Evolutionary conservation across 768 basidiomycete genomes (phyloP), one percentile per base, ranked within the genome.

Genomic region (Tylopilus subfusipes): DNA sequence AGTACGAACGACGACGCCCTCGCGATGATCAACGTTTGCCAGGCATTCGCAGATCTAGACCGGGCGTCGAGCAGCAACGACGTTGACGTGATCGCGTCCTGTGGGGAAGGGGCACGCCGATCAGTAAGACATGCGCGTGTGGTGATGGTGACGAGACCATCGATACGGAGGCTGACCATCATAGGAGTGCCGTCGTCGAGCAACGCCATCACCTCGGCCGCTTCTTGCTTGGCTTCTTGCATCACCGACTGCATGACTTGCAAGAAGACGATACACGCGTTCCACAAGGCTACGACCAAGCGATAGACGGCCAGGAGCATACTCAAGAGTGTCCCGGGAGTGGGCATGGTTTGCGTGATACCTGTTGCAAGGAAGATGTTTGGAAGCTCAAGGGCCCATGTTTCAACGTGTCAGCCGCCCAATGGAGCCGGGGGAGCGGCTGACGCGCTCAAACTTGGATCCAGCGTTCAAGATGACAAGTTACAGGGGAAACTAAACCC

Each of bases 1-100:
- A 66, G 48, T 46, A 65, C 54, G 21, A 62, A 66, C 33, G 65
- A 56, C 1, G 60, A 56, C n/a, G 39, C 21, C 22, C 49, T 57
- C 12, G 58, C 58, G 48, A 66, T 49, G 54, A 67, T 47, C 42
- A 66, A 18, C 60, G 65, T 65, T 22, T 58, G 50, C 58, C 56
- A 58, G 5, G 48, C 43, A 4, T 16, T 42, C 19, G 34, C 29
- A 5, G 55, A 7, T 16, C 19, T 46, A 11, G 24, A 4, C n/a
- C n/a, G n/a, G 0, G 14, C n/a, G 4, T 54, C 50, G 0, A 12
- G 16, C 0, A 49, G 27, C 38, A 40, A 31, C 42, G 52, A 39
- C 27, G 39, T 13, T 18, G 47, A 53, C 22, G 48, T 55, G 46
- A 53, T 34, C 33, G 27, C 29, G 10, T 50, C 48, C 65, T 66